These are phyloP conservation scores for Hypoxylon lienhwacheense DNA, from an alignment of 495 filamentous ascomycete species.

Conservation along the genomic window DNA sequence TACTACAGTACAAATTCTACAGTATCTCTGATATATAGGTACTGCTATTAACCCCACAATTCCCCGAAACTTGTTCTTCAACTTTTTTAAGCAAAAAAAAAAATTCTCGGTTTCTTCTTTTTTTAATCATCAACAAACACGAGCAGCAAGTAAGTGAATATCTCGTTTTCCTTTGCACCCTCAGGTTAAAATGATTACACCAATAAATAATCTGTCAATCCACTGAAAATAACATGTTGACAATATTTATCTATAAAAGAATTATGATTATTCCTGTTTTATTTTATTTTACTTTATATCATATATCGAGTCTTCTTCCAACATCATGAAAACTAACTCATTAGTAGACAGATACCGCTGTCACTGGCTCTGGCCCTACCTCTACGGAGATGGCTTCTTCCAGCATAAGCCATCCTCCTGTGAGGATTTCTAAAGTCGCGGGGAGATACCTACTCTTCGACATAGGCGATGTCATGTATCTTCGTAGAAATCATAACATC, in stretches of 20 bases:
- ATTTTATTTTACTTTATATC: not conserved
- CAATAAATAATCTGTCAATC: slow-evolving; percentile 82
- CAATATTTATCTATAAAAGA: slow-evolving; percentile 41
- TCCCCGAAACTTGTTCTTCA: slow-evolving; percentile 25
- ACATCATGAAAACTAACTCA: slow-evolving; percentile 23
- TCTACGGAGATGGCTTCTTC: slow-evolving; percentile 32
- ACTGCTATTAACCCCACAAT: slow-evolving; percentile 15
- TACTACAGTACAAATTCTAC: slow-evolving; percentile 3
- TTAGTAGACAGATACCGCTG: slow-evolving; percentile 13
- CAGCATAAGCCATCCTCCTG: slow-evolving; percentile 31
- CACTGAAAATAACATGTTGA: slow-evolving; percentile 61
- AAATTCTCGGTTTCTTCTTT: slow-evolving; percentile 6
- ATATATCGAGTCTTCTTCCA: not conserved
- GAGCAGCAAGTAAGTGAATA: slow-evolving; percentile 28
- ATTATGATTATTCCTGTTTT: slow-evolving; percentile 41
- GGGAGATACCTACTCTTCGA: slow-evolving; percentile 89
- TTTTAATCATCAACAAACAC: slow-evolving; percentile 21
- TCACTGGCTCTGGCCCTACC: too few relatives aligned
- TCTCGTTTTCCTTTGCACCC: not conserved
- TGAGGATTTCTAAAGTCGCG: slow-evolving; percentile 81
- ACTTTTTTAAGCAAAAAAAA: slow-evolving; percentile 26
- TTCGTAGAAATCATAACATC: slow-evolving; percentile 80
- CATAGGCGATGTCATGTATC: slow-evolving; percentile 74
- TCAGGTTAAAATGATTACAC: slow-evolving; percentile 67
- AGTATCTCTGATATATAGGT: too few relatives aligned